These are phyloP conservation scores for Neonectria sp. DNA, from an alignment of 2,329 filamentous ascomycete genomes.

Conservation along the genomic window DNA sequence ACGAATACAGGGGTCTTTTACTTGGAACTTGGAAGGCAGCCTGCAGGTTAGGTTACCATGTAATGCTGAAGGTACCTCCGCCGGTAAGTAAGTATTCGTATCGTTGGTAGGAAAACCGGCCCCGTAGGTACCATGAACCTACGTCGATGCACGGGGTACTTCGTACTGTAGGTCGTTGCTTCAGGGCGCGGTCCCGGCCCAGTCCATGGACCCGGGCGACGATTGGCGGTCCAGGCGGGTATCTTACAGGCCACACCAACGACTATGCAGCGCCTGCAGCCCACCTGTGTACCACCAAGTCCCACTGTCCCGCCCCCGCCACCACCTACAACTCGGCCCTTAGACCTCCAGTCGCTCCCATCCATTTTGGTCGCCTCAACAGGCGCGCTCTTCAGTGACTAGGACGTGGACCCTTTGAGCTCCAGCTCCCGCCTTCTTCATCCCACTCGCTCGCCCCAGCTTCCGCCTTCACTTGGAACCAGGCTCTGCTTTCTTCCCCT, in stretches of 20 bases:
- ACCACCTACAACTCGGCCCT: slow-evolving; percentile 36
- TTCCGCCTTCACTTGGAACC: slow-evolving; percentile 12
- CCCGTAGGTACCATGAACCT: neutral
- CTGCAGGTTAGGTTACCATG: neutral
- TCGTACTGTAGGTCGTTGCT: neutral
- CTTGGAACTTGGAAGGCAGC: slow-evolving; percentile 1
- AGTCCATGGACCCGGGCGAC: slow-evolving; percentile 5
- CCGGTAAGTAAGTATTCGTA: neutral
- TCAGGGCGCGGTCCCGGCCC: slow-evolving; percentile 19
- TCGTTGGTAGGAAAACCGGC: neutral
- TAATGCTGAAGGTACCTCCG: neutral
- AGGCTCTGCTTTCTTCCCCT: slow-evolving; percentile 9
- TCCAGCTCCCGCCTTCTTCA: slow-evolving; percentile 28
- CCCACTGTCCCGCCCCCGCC: slow-evolving; percentile 51
- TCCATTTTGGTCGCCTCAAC: slow-evolving; percentile 28
- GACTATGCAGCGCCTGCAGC: slow-evolving; percentile 18
- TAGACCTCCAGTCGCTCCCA: slow-evolving; percentile 11
- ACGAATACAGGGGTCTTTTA: neutral
- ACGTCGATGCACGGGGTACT: neutral
- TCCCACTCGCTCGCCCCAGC: slow-evolving; percentile 27
- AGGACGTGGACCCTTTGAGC: slow-evolving; percentile 21
- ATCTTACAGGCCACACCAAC: slow-evolving; percentile 1
- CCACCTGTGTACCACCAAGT: slow-evolving; percentile 23
- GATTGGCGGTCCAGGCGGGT: slow-evolving; percentile 14
- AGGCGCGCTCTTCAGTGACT: slow-evolving; percentile 16